Evolutionary conservation across 1,284 basidiomycete species (phyloP), one percentile per base, ranked within the genome.

Genomic region (Laetiporus sulphureus): DNA sequence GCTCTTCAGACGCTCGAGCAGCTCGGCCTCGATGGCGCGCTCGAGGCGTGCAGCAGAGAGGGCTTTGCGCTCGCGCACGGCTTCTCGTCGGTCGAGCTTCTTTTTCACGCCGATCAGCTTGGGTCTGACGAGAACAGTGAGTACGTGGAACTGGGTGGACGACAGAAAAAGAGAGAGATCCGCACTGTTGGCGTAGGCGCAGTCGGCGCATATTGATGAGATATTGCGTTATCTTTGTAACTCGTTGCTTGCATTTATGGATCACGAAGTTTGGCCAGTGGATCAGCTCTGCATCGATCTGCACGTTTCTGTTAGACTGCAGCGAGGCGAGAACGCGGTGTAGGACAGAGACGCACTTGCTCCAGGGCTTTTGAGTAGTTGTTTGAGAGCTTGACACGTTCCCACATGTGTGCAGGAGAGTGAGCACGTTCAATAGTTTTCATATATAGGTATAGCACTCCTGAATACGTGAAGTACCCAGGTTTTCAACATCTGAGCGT

Each of bases 161-260:
- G 51, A 38, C 35, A 40, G 30, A 21, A 12, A 30, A 30, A 41
- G 30, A 18, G 12, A 39, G 36, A 48, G 36, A 36, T 20, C 75
- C 90, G 55, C 48, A 94, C 92, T 93, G 85, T 64, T 95, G 83
- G 42, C 90, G 83, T 47, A 95, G 72, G 56, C 86, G 87, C 55
- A 97, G 68, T 32, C 91, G 80, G 45, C 96, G 76, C 89, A 99
- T 93, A 72, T 97, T 96, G 66, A 99, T 98, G 49, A 99, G 77
- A 60, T 98, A 99, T 64, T 99, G 96, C 0, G 95, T 99, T 55
- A 99, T 98, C 71, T 98, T 99, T 13, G 96, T 99, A 29, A 97
- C 76, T 38, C 96, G 80, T 67, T 99, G 96, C 72, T 99, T 99
- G 75, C 95, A 97, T 68, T 98, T 98, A 72, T 99, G 96, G 45